phyloP scores from a whole-genome alignment of 768 basidiomycete genomes.

The Suillus plorans region DNA sequence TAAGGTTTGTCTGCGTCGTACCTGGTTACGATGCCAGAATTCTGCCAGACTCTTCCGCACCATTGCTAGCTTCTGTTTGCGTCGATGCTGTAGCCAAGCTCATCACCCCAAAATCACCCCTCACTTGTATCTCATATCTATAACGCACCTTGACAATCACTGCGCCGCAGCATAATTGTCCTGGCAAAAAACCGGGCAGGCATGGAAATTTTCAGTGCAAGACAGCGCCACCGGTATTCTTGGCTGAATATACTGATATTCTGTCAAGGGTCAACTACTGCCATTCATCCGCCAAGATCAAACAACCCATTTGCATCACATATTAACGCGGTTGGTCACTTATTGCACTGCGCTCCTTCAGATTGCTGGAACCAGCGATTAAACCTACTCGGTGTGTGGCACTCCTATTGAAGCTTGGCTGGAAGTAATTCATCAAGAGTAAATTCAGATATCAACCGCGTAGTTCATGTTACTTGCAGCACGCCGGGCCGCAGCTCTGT shows the following conservation, averaged over 20 bases:
- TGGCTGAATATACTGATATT: not conserved
- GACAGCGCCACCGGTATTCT: not conserved
- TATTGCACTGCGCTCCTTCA: not conserved
- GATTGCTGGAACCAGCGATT: not conserved
- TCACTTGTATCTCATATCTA: not conserved
- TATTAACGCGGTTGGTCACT: not conserved
- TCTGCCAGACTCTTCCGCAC: not conserved
- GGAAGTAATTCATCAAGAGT: not conserved
- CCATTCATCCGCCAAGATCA: not conserved
- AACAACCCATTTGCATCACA: not conserved
- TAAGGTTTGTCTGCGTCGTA: not conserved
- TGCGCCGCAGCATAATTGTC: not conserved
- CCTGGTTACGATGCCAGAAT: not conserved
- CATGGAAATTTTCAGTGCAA: not conserved
- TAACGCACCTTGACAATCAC: not conserved
- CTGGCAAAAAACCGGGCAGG: not conserved
- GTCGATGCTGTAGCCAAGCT: not conserved
- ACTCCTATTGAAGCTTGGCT: not conserved
- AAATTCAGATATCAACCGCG: not conserved
- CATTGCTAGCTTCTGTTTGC: not conserved
- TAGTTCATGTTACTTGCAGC: not conserved
- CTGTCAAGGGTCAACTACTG: not conserved
- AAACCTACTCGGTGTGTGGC: not conserved
- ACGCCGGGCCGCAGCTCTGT: not conserved
- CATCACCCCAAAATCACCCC: not conserved